Base-by-base conservation (phyloP, 108 stramenopile genomes). In the Chaetoceros muelleri region DNA sequence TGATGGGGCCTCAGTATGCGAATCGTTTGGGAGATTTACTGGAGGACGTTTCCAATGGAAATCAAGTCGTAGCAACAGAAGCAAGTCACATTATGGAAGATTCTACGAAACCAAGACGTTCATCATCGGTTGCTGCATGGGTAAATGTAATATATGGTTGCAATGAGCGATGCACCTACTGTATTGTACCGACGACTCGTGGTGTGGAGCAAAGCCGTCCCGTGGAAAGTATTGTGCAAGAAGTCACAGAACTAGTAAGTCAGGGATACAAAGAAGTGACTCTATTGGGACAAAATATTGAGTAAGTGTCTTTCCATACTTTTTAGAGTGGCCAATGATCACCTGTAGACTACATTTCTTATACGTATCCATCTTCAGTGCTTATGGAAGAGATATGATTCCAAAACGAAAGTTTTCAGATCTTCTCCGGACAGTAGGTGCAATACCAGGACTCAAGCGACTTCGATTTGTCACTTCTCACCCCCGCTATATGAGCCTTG, bases 111-210 rank as follows among this genome's bases (percentile, higher is more conserved):
- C 95, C 96, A 5, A 68, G 90, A 22, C 68, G 97, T 1, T 61
- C 66, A 26, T 86, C 82, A 22, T 74, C 74, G 18, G 78, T 85
- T 1, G 79, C 85, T 57, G 96, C 94, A 0, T 98, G 95, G 95
- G 95, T 96, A 21, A 96, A 96, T 78, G 89, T 98, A 3, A 94
- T 94, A 61, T 87, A 87, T 52, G 89, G 97, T 19, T 98, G 97
- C 76, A 98, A 98, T 66, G 97, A 98, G 69, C 78, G 91, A 48
- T 98, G 97, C 73, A 85, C 95, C 20, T 96, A 95, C 71, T 98
- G 97, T 63, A 93, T 98, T 45, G 97, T 98, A 7, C 97, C 97
- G 3, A 89, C 85, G 46, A 94, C 93, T 25, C 62, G 97, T 34
- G 97, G 97, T 17, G 90, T 96, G 18, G 97, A 98, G 74, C 95